phyloP scores from a whole-genome alignment of 1,284 basidiomycete genomes.

The Puccinia brachypodii region DNA sequence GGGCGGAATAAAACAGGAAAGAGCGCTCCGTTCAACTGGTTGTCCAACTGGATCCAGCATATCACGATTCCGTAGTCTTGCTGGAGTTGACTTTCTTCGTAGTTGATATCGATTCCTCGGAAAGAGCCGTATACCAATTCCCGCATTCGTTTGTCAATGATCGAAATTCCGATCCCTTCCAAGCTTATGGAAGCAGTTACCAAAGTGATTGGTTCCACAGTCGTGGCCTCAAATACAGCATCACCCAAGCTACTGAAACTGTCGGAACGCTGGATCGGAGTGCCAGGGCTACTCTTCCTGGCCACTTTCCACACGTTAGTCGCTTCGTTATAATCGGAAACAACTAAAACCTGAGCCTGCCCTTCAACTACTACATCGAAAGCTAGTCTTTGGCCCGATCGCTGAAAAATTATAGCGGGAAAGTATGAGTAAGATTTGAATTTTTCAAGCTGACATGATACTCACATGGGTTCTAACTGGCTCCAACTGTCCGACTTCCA shows the following conservation, averaged over 20 bases:
- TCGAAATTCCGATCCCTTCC: slow-evolving; percentile 87
- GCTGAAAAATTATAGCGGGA: slow-evolving; percentile 48
- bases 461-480: slow-evolving; percentile 75
- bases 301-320: slow-evolving; percentile 80
- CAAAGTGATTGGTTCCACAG: slow-evolving; percentile 68
- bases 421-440: not conserved
- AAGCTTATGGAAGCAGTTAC: slow-evolving; percentile 75
- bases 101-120: slow-evolving; percentile 78
- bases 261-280: slow-evolving; percentile 67
- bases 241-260: slow-evolving; percentile 70
- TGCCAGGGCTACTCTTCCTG: slow-evolving; percentile 60
- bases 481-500: slow-evolving; percentile 91
- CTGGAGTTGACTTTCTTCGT: slow-evolving; percentile 76
- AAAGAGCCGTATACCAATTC: slow-evolving; percentile 89
- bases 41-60: slow-evolving; percentile 92
- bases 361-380: slow-evolving; percentile 91
- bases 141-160: slow-evolving; percentile 81
- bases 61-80: slow-evolving; percentile 78
- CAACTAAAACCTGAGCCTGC: slow-evolving; percentile 78
- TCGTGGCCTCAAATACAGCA: slow-evolving; percentile 78
- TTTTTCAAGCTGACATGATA: not conserved
- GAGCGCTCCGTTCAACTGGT: slow-evolving; percentile 92
- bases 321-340: slow-evolving; percentile 84
- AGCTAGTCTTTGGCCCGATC: slow-evolving; percentile 66
- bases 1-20: slow-evolving; percentile 97